These are phyloP conservation scores for Tulasnella sp. DNA, from an alignment of 768 basidiomycete genomes.

Conservation along the genomic window DNA sequence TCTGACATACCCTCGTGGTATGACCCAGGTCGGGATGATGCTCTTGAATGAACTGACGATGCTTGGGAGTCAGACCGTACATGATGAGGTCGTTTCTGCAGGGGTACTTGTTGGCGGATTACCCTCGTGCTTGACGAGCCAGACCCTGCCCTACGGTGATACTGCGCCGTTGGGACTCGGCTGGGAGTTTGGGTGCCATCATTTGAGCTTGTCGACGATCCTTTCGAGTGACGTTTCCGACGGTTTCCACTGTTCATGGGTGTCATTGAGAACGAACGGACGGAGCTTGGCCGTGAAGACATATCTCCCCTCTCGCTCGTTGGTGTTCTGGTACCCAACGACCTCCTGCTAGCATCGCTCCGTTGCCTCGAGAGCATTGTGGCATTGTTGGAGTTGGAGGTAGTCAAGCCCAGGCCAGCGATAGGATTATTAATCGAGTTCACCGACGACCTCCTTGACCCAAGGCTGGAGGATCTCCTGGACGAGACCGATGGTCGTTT, in stretches of 20 bases:
- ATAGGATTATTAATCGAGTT: constrained; percentile 52
- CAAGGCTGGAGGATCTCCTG: constrained; percentile 83
- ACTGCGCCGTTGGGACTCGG: constrained; percentile 30
- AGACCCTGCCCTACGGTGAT: constrained; percentile 71
- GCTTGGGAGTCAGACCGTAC: constrained; percentile 65
- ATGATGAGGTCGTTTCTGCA: constrained; percentile 44
- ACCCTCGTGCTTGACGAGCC: constrained; percentile 70
- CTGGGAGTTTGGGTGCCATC: constrained; percentile 45
- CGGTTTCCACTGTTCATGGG: constrained; percentile 30
- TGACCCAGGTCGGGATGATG: constrained; percentile 70
- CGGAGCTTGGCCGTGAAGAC: constrained; percentile 73
- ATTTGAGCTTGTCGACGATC: constrained; percentile 68
- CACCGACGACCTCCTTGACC: constrained; percentile 65
- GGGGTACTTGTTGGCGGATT: constrained; percentile 52
- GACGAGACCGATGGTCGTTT: constrained; percentile 72
- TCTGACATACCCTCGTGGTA: constrained; percentile 67
- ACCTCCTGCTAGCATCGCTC: constrained; percentile 54
- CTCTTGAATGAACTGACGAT: constrained; percentile 67
- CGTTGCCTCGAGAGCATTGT: constrained; percentile 39
- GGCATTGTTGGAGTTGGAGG: constrained; percentile 29
- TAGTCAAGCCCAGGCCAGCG: constrained; percentile 29
- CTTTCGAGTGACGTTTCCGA: constrained; percentile 54
- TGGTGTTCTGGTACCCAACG: constrained; percentile 74
- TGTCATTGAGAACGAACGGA: constrained; percentile 62
- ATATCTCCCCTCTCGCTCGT: constrained; percentile 77